A percentile compares a stretch with the other conserved stretches of the same genome.
phyloP scores from a whole-genome alignment of 768 basidiomycete genomes.

The Leccinellum albellum region DNA sequence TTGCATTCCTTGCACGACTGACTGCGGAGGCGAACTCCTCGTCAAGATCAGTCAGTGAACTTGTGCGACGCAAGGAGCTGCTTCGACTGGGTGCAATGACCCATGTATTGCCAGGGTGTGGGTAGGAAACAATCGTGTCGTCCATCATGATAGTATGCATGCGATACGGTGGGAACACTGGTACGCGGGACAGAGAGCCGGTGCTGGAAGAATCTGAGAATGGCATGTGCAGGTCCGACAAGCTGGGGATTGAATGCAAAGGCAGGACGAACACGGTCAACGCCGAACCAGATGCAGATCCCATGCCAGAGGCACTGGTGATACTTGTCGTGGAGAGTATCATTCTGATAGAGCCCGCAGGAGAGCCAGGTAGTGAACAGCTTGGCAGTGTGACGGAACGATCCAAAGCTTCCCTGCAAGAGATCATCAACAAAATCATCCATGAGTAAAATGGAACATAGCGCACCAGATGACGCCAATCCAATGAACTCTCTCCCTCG shows the following conservation, averaged over 20 bases:
- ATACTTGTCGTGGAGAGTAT: conserved; percentile 55
- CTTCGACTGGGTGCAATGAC: conserved; percentile 68
- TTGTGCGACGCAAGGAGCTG: conserved; percentile 58
- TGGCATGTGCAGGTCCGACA: conserved; percentile 59
- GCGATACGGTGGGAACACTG: conserved; percentile 55
- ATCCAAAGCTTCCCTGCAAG: conserved; percentile 72
- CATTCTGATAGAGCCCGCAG: conserved; percentile 61
- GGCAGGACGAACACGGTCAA: conserved; percentile 80
- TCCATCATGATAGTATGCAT: conserved; percentile 71
- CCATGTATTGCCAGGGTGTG: conserved; percentile 70
- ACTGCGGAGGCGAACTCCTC: conserved; percentile 49
- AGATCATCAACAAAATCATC: neutral
- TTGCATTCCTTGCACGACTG: conserved; percentile 38
- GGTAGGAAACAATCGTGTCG: conserved; percentile 66
- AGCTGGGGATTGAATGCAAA: conserved; percentile 62
- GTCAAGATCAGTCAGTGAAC: conserved; percentile 74
- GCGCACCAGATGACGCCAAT: conserved; percentile 83
- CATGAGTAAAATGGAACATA: conserved; percentile 1
- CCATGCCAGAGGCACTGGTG: conserved; percentile 26
- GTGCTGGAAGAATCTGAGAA: conserved; percentile 41
- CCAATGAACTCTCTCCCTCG: conserved; percentile 85
- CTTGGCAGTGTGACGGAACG: conserved; percentile 51
- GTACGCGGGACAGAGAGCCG: conserved; percentile 37
- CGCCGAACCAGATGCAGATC: conserved; percentile 52
- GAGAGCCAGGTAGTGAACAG: conserved; percentile 42